Evolutionary conservation across 2,329 filamentous ascomycete genomes (phyloP), one percentile per base, ranked within the genome.

Genomic region (Fusarium sp.): DNA sequence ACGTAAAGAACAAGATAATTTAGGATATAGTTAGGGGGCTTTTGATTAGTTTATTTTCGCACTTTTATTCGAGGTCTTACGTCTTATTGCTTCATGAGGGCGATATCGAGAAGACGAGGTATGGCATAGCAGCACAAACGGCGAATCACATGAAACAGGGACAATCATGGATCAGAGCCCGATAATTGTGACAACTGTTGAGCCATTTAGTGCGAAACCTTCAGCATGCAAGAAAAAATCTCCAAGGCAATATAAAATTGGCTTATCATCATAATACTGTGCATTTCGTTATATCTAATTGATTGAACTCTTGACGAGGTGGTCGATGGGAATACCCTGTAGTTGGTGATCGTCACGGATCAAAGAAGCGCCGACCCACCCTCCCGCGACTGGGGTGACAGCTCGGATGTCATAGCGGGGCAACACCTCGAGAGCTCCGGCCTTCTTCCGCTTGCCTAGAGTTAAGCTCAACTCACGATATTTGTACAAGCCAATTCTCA

Each of bases 351-450:
- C 1, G 6, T 2, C 4, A 17, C 69, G 69, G 69, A 72, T 38
- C 37, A 71, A 72, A 17, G 26, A 62, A 56, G 8, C 1, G 10
- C 69, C 70, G 56, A 4, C 5, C 4, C 14, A n/a, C 26, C 53
- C 57, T 26, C 30, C 60, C 38, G 20, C 49, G 12, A n/a, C 50
- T 30, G 50, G 37, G 56, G 60, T 40, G 54, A 37, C 48, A 65
- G 71, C 67, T 72, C 60, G 54, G 60, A 76, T 75, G 73, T 71
- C 74, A 74, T 75, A 70, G 74, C 71, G 74, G 74, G 74, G 74
- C 70, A 69, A 53, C 46, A 58, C 30, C 42, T 53, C 60, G 23
- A 61, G 52, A 71, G 73, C 71, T 73, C 74, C 73, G 74, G 74
- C 60, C 73, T 75, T 75, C 73, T 76, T 61, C 74, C 74, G 71